Base-by-base conservation (phyloP, 805 yeast species). In the Suhomyces kilbournensis region DNA sequence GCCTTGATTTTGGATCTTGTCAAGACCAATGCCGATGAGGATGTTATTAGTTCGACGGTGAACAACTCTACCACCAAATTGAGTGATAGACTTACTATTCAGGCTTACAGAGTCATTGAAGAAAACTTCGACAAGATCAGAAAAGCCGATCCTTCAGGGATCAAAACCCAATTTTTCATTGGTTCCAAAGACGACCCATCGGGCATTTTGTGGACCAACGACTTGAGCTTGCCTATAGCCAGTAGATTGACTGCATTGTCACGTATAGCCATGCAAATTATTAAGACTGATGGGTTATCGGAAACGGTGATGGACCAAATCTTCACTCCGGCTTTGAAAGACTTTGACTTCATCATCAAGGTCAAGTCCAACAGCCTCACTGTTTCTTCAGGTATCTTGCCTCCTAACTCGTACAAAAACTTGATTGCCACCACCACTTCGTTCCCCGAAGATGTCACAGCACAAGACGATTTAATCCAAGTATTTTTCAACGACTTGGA, bases 241-340 rank as follows among this genome's bases (percentile, higher is more conserved):
- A 79, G 92, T 10, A 83, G 99, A 70, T 72, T 93, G 55, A 93
- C 98, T 0, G 92, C 96, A 0, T 77, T 94, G 54, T 81, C 97
- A 1, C 82, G 90, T 57, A 92, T 87, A 26, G 92, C 93, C 0
- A 69, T 82, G 40, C 77, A 78, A 17, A 65, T 87, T 51, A 67
- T 85, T 19, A 76, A 75, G 49, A 68, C 69, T 0, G 76, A 77
- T 49, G 85, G 84, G 2, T 53, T 71, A 26, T 56, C 54, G 38
- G 67, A 66, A 15, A 45, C 60, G 0, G 76, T 78, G 2, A 62
- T 87, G 32, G 79, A 77, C 44, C 65, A 81, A 43, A 68, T 90
- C 43, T 94, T 92, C 69, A 83, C 88, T 0, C 92, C 98, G 1
- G 90, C 96, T 0, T 72, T 88, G 50, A 77, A 80, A 53, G 98